These are phyloP conservation scores for Aspergillus fumigatus DNA, from an alignment of 2,329 filamentous ascomycete genomes.

Conservation along the genomic window DNA sequence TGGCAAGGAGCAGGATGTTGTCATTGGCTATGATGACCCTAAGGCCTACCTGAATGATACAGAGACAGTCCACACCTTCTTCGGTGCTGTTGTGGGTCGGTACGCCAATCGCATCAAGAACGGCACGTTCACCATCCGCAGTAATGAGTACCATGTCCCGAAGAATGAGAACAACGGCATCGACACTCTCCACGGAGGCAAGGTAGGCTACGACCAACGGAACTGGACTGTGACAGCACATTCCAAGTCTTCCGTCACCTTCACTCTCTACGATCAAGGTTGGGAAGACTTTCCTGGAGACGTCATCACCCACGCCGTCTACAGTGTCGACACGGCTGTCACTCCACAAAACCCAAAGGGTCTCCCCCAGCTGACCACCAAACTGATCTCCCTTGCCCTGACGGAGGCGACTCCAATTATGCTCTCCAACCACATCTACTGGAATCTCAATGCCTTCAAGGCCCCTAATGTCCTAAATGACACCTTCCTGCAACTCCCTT, in stretches of 20 bases:
- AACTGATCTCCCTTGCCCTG: slow-evolving; percentile 42
- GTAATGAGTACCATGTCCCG: slow-evolving; percentile 44
- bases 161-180: slow-evolving; percentile 49
- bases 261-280: slow-evolving; percentile 41
- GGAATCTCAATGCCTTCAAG: slow-evolving; percentile 49
- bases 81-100: slow-evolving; percentile 46
- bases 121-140: slow-evolving; percentile 50
- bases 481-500: slow-evolving; percentile 43
- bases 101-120: slow-evolving; percentile 56
- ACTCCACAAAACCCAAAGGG: slow-evolving; percentile 36
- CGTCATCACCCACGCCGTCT: slow-evolving; percentile 44
- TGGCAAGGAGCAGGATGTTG: slow-evolving; percentile 46
- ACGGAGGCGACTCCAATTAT: slow-evolving; percentile 48
- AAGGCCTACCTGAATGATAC: slow-evolving; percentile 42
- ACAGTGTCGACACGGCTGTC: slow-evolving; percentile 37
- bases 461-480: slow-evolving; percentile 40
- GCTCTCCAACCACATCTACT: slow-evolving; percentile 49
- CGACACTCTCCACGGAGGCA: slow-evolving; percentile 51
- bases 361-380: slow-evolving; percentile 41
- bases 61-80: slow-evolving; percentile 45
- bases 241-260: slow-evolving; percentile 41
- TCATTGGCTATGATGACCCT: slow-evolving; percentile 48
- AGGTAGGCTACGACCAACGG: slow-evolving; percentile 44
- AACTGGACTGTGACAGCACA: slow-evolving; percentile 47
- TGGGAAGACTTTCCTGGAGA: slow-evolving; percentile 45